Conservation (phyloP, 805 yeast genomes). For the Wickerhamiella kurtzmanii region DNA sequence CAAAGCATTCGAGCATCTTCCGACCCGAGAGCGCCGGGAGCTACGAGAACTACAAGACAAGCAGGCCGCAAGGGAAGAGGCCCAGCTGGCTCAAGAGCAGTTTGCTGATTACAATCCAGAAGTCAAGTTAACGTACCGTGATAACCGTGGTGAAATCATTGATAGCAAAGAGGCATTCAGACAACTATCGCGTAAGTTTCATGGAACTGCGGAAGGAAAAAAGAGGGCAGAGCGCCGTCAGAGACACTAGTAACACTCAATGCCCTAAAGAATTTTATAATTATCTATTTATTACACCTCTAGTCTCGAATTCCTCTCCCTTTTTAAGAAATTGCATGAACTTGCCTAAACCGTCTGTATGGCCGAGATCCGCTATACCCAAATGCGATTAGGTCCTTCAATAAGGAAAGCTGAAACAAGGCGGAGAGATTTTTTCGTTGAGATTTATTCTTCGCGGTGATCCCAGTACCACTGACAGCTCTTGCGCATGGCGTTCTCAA, state of each 20-base stretch:
- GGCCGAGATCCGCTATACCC: too few relatives aligned
- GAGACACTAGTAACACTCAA: too few relatives aligned
- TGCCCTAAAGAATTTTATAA: too few relatives aligned
- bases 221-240: conserved; percentile 25
- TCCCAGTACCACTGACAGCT: too few relatives aligned
- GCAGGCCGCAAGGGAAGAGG: conserved; percentile 19
- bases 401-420: too few relatives aligned
- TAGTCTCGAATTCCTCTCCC: neutral
- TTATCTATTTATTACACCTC: neutral
- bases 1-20: conserved; percentile 19
- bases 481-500: too few relatives aligned
- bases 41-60: conserved; percentile 21
- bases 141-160: conserved; percentile 47
- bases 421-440: too few relatives aligned
- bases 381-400: too few relatives aligned
- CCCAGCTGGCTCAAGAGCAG: conserved; percentile 21
- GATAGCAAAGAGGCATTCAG: conserved; percentile 63
- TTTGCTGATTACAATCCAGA: conserved; percentile 32
- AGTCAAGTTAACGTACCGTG: conserved; percentile 41
- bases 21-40: conserved; percentile 25
- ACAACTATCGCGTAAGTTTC: conserved; percentile 63
- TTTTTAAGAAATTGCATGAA: neutral
- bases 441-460: too few relatives aligned
- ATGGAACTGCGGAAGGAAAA: conserved; percentile 38
- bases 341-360: neutral